A percentile compares a stretch with the other conserved stretches of the same genome.
These are phyloP conservation scores for Xylariaceae sp. DNA, from an alignment of 2,329 filamentous ascomycete genomes.

Conservation along the genomic window DNA sequence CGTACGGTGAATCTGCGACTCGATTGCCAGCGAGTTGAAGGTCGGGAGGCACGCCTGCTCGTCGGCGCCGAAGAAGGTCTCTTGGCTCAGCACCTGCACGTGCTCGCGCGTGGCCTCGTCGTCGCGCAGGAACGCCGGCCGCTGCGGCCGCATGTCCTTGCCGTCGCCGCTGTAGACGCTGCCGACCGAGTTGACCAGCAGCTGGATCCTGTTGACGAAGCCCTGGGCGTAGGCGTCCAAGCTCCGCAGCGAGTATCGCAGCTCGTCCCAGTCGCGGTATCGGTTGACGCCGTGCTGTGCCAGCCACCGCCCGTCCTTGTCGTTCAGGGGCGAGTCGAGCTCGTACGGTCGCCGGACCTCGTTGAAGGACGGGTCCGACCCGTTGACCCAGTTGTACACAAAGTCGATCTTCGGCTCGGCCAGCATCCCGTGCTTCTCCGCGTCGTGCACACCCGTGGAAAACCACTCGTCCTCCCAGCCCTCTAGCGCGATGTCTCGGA, in stretches of 20 bases:
- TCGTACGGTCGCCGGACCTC: conserved; percentile 30
- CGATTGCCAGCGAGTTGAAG: conserved; percentile 35
- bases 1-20: conserved; percentile 35
- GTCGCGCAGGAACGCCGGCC: conserved; percentile 29
- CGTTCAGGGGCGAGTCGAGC: conserved; percentile 32
- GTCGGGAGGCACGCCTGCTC: conserved; percentile 32
- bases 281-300: conserved; percentile 32
- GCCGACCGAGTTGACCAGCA: conserved; percentile 33
- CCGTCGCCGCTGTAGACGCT: conserved; percentile 15
- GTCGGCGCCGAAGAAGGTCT: conserved; percentile 32
- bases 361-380: conserved; percentile 30
- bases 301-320: conserved; percentile 32
- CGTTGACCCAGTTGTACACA: conserved; percentile 37
- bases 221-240: conserved; percentile 31
- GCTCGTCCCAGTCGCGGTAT: conserved; percentile 37
- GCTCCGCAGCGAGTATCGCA: conserved; percentile 35
- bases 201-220: conserved; percentile 35
- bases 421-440: conserved; percentile 22
- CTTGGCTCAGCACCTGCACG: conserved; percentile 31
- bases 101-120: conserved; percentile 21
- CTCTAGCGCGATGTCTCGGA: conserved; percentile 27
- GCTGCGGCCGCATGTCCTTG: conserved; percentile 22
- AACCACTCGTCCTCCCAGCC: conserved; percentile 37
- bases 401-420: conserved; percentile 35
- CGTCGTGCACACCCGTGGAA: conserved; percentile 25